These are phyloP conservation scores for Ormosia emarginata DNA, from an alignment of 306 rosid genomes.

Conservation along the genomic window DNA sequence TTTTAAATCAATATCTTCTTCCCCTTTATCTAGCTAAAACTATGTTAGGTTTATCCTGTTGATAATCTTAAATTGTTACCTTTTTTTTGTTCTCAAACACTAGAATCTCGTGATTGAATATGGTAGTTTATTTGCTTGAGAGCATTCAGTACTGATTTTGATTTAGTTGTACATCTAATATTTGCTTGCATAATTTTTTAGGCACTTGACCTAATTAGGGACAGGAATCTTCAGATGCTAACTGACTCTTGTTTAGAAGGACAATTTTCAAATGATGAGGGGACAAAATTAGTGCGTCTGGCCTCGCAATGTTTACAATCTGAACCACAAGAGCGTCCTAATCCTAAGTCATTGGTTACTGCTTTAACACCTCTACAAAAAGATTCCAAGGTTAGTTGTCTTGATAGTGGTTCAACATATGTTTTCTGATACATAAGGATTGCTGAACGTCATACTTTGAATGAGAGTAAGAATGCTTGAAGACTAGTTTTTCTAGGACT, in stretches of 20 bases:
- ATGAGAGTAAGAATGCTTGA: slow-evolving; percentile 3
- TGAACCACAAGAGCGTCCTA: slow-evolving; percentile 95
- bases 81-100: background rate
- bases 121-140: background rate
- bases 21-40: background rate
- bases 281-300: slow-evolving; percentile 85
- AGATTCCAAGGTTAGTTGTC: slow-evolving; percentile 68
- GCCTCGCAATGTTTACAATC: slow-evolving; percentile 89
- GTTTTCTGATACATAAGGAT: background rate
- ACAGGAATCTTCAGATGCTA: slow-evolving; percentile 79
- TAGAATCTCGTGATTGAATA: background rate
- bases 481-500: background rate
- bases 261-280: slow-evolving; percentile 87
- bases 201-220: slow-evolving; percentile 96
- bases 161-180: slow-evolving; percentile 22
- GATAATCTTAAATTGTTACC: background rate
- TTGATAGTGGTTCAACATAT: slow-evolving; percentile 5
- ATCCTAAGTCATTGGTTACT: slow-evolving; percentile 76
- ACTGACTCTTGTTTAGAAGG: slow-evolving; percentile 97
- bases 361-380: slow-evolving; percentile 88
- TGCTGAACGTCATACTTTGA: background rate
- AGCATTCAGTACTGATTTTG: slow-evolving; percentile 5
- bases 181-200: slow-evolving; percentile 32
- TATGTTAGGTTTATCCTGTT: background rate
- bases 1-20: background rate